phyloP scores from a whole-genome alignment of 2,329 filamentous ascomycete genomes.

The Chalaropsis ovoidea region DNA sequence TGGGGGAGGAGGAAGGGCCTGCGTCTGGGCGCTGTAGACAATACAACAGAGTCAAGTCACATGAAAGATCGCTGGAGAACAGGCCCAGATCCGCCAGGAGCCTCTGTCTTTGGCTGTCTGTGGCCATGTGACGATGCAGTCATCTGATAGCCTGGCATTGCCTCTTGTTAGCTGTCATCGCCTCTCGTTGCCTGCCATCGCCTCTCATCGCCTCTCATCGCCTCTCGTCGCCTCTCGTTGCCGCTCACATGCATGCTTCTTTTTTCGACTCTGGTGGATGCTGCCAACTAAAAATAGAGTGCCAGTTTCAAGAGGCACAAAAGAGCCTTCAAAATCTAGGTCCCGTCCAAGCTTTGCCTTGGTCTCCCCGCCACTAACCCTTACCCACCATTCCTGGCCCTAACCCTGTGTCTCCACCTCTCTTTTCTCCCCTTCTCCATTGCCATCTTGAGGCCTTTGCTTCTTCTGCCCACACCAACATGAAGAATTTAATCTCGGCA shows the following conservation, averaged over 20 bases:
- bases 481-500: slow-evolving; percentile 3
- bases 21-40: neutral
- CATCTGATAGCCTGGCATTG: neutral
- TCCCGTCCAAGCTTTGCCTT: slow-evolving; percentile 4
- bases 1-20: too few species aligned
- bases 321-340: neutral
- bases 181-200: neutral
- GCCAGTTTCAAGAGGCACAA: neutral
- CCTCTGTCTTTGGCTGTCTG: neutral
- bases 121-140: neutral
- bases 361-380: too few species aligned
- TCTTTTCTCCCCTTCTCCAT: neutral
- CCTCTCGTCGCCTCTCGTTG: neutral
- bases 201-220: too few species aligned
- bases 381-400: neutral
- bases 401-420: neutral
- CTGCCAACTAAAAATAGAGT: slow-evolving; percentile 5
- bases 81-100: neutral
- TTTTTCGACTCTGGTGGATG: neutral
- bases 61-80: neutral
- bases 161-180: neutral
- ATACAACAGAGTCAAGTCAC: neutral
- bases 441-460: neutral
- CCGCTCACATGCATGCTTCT: neutral
- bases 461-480: neutral